Evolutionary conservation across 2,329 filamentous ascomycete genomes (phyloP), one percentile per base, ranked within the genome.

Genomic region (Ceratocystis ficicola): DNA sequence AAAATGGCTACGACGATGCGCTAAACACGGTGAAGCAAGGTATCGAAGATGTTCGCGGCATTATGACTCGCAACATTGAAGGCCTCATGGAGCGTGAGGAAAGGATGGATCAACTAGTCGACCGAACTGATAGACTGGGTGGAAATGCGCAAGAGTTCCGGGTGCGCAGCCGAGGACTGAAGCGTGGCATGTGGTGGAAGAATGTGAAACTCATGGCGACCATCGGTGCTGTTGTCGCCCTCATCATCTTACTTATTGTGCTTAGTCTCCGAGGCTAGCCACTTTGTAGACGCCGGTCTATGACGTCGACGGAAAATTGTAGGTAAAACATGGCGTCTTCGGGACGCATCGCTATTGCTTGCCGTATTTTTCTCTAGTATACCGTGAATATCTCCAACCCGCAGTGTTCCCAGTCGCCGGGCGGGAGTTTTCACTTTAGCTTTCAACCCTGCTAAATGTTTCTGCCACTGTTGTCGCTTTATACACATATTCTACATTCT

Each of bases 151-250:
- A 87, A 71, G 94, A 99, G 74, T 99, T 99, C 74, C 81, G 94
- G 64, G 86, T 97, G 20, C 82, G 93, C 70, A 95, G 89, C 74
- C 80, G 91, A 30, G 91, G 90, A 0, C 76, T 99, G 71, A 89
- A 94, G 78, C 83, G 95, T 73, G 83, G 87, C 76, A 97, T 99
- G 94, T 99, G 94, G 94, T 97, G 93, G 93, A 97, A 97, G 86
- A 97, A 99, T 75, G 83, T 95, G 59, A 95, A 95, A 79, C 77
- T 99, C 70, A 96, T 97, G 91, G 86, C 84, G 5, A 68, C 61
- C 4, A 68, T 68, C 60, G 60, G 48, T 20, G 64, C 59, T 5
- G 75, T 99, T 71, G 73, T 92, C 68, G 80, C 76, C 3, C 73
- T 96, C 57, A 90, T 92, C 1, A 76, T 94, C 30, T 73, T 79